Evolutionary conservation across 345 rosid genomes (phyloP).

Genomic region (Theobroma cacao): DNA sequence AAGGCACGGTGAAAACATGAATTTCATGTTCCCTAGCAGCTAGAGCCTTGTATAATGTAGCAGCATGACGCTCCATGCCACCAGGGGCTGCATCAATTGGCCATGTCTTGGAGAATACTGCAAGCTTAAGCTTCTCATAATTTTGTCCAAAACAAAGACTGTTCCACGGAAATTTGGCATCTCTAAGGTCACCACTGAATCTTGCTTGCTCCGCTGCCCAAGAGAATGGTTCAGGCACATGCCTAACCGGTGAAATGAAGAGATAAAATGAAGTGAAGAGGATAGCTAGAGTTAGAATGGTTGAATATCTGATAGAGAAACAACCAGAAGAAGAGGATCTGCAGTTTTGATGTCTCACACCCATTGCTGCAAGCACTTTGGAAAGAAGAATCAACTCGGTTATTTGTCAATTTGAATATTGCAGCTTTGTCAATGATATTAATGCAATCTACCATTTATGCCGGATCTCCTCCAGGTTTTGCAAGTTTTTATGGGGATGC

Average conservation of each 20-base stretch:
- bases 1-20: slow-evolving; percentile 71
- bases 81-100: slow-evolving; percentile 61
- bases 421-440: not conserved
- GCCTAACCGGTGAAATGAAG: slow-evolving; percentile 18
- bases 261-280: not conserved
- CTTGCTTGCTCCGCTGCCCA: not conserved
- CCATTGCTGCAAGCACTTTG: not conserved
- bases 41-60: slow-evolving; percentile 52
- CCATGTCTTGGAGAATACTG: slow-evolving; percentile 73
- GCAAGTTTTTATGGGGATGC: not conserved
- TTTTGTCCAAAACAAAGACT: slow-evolving; percentile 52
- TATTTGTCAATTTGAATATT: not conserved
- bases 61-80: slow-evolving; percentile 80
- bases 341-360: not conserved
- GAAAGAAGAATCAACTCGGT: not conserved
- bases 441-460: not conserved
- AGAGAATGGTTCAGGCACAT: not conserved
- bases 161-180: slow-evolving; percentile 62
- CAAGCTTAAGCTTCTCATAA: slow-evolving; percentile 60
- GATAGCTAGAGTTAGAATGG: not conserved
- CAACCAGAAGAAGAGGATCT: not conserved
- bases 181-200: slow-evolving; percentile 58
- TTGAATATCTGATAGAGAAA: not conserved
- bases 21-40: slow-evolving; percentile 61
- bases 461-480: not conserved